Conservation (phyloP, 2,329 filamentous ascomycete genomes). For the Verticillium isaacii region DNA sequence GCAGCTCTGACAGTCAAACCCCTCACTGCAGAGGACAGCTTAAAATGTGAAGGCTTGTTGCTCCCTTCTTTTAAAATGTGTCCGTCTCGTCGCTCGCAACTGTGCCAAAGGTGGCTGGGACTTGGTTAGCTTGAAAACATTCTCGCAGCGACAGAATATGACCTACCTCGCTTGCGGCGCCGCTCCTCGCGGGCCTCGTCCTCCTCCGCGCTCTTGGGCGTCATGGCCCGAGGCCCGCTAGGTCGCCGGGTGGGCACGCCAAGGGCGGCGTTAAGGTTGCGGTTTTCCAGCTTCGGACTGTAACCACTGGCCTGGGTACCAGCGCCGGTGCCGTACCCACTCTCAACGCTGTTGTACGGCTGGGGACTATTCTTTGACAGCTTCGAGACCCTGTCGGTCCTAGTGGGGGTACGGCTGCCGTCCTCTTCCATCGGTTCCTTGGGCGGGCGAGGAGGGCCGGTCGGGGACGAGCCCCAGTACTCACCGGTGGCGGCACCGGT, state of each 20-base stretch:
- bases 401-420: constrained; percentile 37
- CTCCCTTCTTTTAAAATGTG: constrained; percentile 38
- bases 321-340: constrained; percentile 48
- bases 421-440: constrained; percentile 54
- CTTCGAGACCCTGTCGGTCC: constrained; percentile 43
- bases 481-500: constrained; percentile 23
- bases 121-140: constrained; percentile 6
- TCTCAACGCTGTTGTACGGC: constrained; percentile 52
- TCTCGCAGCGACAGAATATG: not conserved
- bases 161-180: constrained; percentile 54
- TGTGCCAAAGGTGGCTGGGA: constrained; percentile 48
- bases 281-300: constrained; percentile 53
- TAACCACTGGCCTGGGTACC: constrained; percentile 38
- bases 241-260: constrained; percentile 48
- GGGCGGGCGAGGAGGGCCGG: constrained; percentile 52
- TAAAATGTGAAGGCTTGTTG: not conserved
- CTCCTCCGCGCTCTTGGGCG: constrained; percentile 46
- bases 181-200: constrained; percentile 41
- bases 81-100: constrained; percentile 48
- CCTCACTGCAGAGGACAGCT: not conserved
- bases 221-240: constrained; percentile 58
- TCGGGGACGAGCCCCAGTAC: constrained; percentile 41
- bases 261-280: constrained; percentile 49
- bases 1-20: not conserved
- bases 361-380: constrained; percentile 50